Conservation (phyloP, 2,329 filamentous ascomycete species). For the Dissoconium aciculare region DNA sequence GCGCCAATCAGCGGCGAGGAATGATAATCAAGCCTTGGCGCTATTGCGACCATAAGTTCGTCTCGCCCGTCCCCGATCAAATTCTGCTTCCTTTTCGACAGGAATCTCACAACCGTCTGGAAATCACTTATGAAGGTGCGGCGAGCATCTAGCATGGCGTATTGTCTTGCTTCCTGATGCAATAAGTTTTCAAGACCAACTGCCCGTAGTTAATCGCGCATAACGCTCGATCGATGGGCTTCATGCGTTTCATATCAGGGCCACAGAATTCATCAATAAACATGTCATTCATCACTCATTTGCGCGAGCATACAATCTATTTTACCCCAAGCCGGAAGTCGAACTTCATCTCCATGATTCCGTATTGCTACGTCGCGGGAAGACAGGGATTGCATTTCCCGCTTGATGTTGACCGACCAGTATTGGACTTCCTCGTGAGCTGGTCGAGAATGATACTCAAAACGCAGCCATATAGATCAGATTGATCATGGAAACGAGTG, state of each 20-base stretch:
- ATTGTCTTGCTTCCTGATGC: constrained; percentile 18
- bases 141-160: constrained; percentile 19
- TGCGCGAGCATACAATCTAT: no score
- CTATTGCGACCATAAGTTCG: constrained; percentile 1
- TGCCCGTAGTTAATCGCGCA: constrained; percentile 41
- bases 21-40: not conserved
- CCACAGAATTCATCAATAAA: no score
- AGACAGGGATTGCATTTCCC: no score
- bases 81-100: constrained; percentile 9
- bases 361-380: no score
- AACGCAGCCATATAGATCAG: no score
- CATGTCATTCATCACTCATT: no score
- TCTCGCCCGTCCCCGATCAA: constrained; percentile 8
- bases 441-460: no score
- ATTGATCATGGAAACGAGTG: no score
- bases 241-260: constrained; percentile 41
- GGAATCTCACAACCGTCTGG: constrained; percentile 22
- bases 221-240: constrained; percentile 27
- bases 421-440: no score
- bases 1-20: constrained; percentile 2
- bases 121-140: constrained; percentile 19
- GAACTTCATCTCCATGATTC: no score
- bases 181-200: constrained; percentile 31
- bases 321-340: no score
- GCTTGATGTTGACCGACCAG: no score